Percentiles rank a stretch among this genome's conserved stretches.
Conservation (phyloP, 2,329 filamentous ascomycete genomes). For the Nigrospora oryzae region DNA sequence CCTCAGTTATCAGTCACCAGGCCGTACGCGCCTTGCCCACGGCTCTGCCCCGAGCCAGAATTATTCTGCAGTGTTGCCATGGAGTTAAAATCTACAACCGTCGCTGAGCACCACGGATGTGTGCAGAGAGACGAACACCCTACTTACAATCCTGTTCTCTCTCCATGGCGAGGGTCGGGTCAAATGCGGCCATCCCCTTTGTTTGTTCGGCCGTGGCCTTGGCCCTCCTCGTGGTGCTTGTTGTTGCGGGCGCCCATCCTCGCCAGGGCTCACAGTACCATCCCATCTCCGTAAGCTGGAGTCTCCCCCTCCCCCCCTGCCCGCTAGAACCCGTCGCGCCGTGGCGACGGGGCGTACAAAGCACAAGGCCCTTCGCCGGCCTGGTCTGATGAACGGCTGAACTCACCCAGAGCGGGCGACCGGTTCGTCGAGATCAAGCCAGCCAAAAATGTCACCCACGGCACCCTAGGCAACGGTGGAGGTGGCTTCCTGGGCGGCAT, state of each 20-base stretch:
- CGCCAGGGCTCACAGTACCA: not conserved
- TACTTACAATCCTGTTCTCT: too few species aligned
- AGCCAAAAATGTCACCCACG: not conserved
- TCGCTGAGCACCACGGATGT: too few species aligned
- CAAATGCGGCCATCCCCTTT: constrained; percentile 1
- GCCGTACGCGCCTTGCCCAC: too few species aligned
- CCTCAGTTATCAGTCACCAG: too few species aligned
- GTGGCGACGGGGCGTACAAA: not conserved
- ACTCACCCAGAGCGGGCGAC: constrained; percentile 1
- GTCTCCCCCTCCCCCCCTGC: too few species aligned
- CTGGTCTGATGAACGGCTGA: not conserved
- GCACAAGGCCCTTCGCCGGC: not conserved
- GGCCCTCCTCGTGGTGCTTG: not conserved
- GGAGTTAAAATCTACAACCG: too few species aligned
- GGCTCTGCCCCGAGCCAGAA: too few species aligned
- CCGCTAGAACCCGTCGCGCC: not conserved
- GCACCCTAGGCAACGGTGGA: not conserved
- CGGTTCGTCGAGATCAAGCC: not conserved
- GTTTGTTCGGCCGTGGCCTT: not conserved
- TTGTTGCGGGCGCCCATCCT: not conserved
- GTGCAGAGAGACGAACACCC: too few species aligned
- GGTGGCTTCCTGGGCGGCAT: not conserved
- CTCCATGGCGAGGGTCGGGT: not conserved
- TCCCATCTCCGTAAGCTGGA: not conserved
- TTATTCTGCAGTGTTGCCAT: too few species aligned